A percentile compares a stretch with the other conserved stretches of the same genome.
These are phyloP conservation scores for Fusarium anthophilum DNA, from an alignment of 2,329 filamentous ascomycete species.

Conservation along the genomic window DNA sequence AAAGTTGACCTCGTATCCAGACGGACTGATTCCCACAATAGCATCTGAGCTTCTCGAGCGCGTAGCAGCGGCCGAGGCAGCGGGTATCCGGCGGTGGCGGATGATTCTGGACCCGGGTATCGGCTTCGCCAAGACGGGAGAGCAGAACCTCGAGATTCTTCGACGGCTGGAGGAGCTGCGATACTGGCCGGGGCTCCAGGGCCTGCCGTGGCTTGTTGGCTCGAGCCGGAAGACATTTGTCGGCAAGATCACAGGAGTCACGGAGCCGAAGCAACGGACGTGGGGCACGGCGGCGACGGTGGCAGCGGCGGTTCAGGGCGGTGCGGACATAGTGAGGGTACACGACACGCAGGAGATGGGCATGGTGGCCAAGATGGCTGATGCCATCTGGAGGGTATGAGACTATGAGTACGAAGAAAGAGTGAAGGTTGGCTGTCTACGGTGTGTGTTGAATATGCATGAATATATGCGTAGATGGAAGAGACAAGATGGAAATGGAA, in stretches of 20 bases:
- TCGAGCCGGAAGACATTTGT: slow-evolving; percentile 91
- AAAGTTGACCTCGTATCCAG: slow-evolving; percentile 71
- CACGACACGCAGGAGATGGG: slow-evolving; percentile 91
- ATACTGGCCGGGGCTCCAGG: slow-evolving; percentile 69
- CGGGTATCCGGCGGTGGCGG: slow-evolving; percentile 89
- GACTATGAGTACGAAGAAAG: slow-evolving; percentile 49
- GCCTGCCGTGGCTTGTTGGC: slow-evolving; percentile 88
- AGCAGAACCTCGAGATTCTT: slow-evolving; percentile 85
- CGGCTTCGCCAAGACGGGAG: slow-evolving; percentile 87
- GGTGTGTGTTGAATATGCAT: not conserved
- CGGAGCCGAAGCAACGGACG: slow-evolving; percentile 73
- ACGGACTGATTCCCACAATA: slow-evolving; percentile 72
- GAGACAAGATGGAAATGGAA: not conserved
- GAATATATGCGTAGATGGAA: not conserved
- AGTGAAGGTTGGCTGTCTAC: not conserved
- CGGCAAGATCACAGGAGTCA: slow-evolving; percentile 80
- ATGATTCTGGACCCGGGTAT: slow-evolving; percentile 95
- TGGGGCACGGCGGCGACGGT: slow-evolving; percentile 93
- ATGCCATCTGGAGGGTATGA: slow-evolving; percentile 85
- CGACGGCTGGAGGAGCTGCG: slow-evolving; percentile 72
- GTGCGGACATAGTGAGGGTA: slow-evolving; percentile 90
- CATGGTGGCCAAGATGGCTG: slow-evolving; percentile 84
- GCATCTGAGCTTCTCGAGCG: slow-evolving; percentile 74
- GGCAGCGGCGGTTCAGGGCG: slow-evolving; percentile 83
- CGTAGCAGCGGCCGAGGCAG: slow-evolving; percentile 77